phyloP scores from a whole-genome alignment of 768 basidiomycete genomes.

The Suillus subluteus region DNA sequence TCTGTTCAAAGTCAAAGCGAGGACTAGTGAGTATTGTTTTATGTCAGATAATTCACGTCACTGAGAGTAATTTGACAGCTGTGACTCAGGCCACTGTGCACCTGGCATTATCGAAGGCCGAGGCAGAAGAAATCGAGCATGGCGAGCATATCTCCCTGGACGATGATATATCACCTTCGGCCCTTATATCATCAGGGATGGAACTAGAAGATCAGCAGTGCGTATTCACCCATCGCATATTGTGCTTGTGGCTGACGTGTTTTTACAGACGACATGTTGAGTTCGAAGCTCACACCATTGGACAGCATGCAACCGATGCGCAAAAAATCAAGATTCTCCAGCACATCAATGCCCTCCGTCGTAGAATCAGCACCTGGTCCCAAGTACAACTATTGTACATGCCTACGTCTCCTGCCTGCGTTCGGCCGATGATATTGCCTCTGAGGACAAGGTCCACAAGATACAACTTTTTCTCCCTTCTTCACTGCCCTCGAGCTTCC shows the following conservation, averaged over 20 bases:
- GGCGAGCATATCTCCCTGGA: neutral
- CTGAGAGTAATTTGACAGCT: slow-evolving; percentile 11
- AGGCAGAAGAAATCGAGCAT: slow-evolving; percentile 17
- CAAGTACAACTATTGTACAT: neutral
- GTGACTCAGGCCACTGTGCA: slow-evolving; percentile 21
- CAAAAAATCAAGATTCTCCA: slow-evolving; percentile 1
- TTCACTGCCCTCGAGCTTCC: neutral
- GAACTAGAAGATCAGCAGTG: slow-evolving; percentile 41
- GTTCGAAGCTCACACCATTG: neutral
- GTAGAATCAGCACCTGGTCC: neutral
- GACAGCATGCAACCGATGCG: neutral
- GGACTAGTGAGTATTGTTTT: slow-evolving; percentile 10
- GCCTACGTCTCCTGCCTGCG: neutral
- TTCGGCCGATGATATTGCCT: neutral
- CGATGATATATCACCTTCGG: slow-evolving; percentile 21
- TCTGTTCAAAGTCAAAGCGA: slow-evolving; percentile 22
- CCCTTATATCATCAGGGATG: slow-evolving; percentile 33
- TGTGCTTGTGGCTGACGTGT: too few species aligned
- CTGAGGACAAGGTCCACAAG: neutral
- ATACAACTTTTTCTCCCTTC: slow-evolving; percentile 5
- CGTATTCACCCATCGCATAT: slow-evolving; percentile 12
- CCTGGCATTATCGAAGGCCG: slow-evolving; percentile 27
- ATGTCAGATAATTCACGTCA: neutral
- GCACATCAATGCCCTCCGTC: neutral
- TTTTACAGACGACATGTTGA: neutral